phyloP scores from a whole-genome alignment of 306 rosid genomes.

The Castanea mollissima region DNA sequence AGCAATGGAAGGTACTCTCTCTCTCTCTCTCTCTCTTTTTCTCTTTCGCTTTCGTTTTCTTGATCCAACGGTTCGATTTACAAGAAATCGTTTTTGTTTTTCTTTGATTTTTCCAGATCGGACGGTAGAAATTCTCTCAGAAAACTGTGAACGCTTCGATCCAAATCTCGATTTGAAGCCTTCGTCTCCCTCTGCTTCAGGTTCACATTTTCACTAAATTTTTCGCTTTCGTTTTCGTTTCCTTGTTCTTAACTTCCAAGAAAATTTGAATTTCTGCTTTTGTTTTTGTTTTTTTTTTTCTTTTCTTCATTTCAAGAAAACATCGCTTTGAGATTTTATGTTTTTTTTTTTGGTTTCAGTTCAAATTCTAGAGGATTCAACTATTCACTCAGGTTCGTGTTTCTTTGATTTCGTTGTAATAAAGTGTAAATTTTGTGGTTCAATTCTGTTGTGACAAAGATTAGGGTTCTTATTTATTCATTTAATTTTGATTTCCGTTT shows the following conservation, averaged over 20 bases:
- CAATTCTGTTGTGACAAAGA: neutral
- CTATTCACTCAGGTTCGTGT: neutral
- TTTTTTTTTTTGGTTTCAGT: neutral
- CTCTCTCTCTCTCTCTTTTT: slow-evolving; percentile 12
- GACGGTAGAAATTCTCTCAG: slow-evolving; percentile 37
- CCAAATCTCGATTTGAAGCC: slow-evolving; percentile 36
- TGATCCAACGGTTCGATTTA: neutral
- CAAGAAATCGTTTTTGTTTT: neutral
- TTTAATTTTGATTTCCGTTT: neutral
- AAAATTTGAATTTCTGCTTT: neutral
- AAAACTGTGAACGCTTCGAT: slow-evolving; percentile 26
- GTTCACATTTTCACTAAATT: slow-evolving; percentile 29
- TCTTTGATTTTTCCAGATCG: slow-evolving; percentile 44
- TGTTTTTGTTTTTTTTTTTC: neutral
- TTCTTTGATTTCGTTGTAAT: neutral
- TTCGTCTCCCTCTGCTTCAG: slow-evolving; percentile 35
- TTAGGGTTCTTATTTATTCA: neutral
- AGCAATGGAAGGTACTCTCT: slow-evolving; percentile 51
- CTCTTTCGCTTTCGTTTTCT: neutral
- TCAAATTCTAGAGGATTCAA: slow-evolving; percentile 2
- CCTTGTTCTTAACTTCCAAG: neutral
- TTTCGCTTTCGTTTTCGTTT: neutral
- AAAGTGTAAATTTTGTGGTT: neutral
- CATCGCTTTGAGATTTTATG: neutral
- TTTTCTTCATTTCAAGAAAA: neutral